These are phyloP conservation scores for Euphrasia arctica DNA, from an alignment of 305 asterid genomes.

Conservation along the genomic window DNA sequence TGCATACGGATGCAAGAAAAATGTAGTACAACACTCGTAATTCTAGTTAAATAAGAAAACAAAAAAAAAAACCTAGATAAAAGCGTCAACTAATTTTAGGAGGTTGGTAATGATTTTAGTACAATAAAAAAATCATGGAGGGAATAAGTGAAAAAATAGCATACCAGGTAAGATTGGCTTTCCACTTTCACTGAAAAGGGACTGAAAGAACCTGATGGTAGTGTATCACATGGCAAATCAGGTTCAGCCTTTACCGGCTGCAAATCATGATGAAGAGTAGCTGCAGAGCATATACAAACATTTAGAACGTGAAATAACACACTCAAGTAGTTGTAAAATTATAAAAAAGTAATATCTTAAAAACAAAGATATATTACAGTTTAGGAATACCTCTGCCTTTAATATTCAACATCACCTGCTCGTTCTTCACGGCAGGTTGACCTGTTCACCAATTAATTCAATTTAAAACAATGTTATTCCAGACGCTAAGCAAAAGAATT, in stretches of 20 bases:
- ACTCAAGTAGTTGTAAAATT: conserved; percentile 4
- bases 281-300: not conserved
- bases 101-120: not conserved
- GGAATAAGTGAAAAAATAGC: conserved; percentile 7
- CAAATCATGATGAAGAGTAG: not conserved
- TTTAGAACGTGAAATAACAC: conserved; percentile 10
- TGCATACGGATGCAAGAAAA: no score
- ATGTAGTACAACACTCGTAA: not conserved
- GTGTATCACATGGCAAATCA: conserved; percentile 20
- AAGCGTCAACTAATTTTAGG: not conserved
- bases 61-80: not conserved
- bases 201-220: not conserved
- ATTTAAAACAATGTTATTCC: not conserved
- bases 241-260: conserved; percentile 31
- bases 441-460: conserved; percentile 24
- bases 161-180: conserved; percentile 37
- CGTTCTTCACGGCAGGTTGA: conserved; percentile 23
- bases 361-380: not conserved
- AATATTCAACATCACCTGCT: conserved; percentile 17
- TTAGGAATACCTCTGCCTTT: conserved; percentile 12
- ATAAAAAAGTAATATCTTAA: no score
- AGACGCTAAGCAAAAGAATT: not conserved
- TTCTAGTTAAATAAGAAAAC: not conserved
- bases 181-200: conserved; percentile 34
- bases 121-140: no score